Base-by-base conservation (phyloP, 768 basidiomycete species). In the Chalciporus chontae region DNA sequence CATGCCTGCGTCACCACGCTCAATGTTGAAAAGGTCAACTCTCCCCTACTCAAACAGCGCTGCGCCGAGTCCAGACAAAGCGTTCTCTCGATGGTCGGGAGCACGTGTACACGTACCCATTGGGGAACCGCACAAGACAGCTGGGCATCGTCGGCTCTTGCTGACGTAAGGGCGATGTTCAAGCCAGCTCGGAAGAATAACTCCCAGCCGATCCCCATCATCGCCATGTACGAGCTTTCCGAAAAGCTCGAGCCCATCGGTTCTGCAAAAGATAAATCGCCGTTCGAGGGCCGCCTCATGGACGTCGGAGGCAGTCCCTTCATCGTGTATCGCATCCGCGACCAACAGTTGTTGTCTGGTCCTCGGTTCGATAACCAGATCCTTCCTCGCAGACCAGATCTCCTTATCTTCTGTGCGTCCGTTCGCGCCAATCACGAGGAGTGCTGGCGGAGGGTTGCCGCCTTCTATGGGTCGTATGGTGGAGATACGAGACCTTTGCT, bases 1-100 rank as follows among this genome's bases (percentile, higher is more conserved):
- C 69, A 71, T 47, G 73, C 71, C 5, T 73, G 71, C 49, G 63
- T 75, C 49, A 74, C 73, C 21, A 70, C 73, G 36, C 69, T 65
- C 44, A 53, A 65, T 31, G 48, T 43, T 3, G 54, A 62, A 50
- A 65, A 57, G 50, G 63, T 64, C 43, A 60, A 67, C 26, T 65
- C 65, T 8, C 65, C 65, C 10, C 29, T 52, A 15, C 60, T 65
- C 54, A 67, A 53, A 23, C 53, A 57, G 10, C 64, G 64, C 19
- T 65, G 63, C 53, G 48, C 45, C 31, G 66, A 55, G 31, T 69
- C 69, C 6, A 53, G 62, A 45, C 37, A 51, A 39, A 32, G 54
- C 29, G 43, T 66, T 8, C 54, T 59, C 43, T 39, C 53, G 34
- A 11, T 67, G 58, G 50, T 69, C 31, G 18, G 45, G 10, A 46